Evolutionary conservation across 495 filamentous ascomycete genomes (phyloP).

Genomic region (Penicillium odoratum): DNA sequence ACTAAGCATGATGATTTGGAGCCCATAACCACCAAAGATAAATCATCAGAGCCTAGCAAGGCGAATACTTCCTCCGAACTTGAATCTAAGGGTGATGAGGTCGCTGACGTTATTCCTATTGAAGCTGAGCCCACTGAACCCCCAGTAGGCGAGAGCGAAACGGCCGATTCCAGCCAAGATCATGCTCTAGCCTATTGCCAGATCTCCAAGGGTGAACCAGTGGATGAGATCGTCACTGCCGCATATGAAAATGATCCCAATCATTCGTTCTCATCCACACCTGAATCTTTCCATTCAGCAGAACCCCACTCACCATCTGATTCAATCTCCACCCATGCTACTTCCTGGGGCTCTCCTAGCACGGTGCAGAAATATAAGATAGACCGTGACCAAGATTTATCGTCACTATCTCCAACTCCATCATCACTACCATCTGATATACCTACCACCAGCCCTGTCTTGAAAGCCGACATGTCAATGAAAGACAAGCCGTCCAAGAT

Average conservation of each 20-base stretch:
- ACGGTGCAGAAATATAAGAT: conserved; percentile 1
- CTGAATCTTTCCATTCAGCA: conserved; percentile 63
- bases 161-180: background rate
- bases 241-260: background rate
- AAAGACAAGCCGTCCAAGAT: background rate
- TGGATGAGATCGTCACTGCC: background rate
- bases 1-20: background rate
- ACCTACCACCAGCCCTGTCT: too few species aligned
- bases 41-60: background rate
- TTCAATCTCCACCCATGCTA: conserved; percentile 25
- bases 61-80: background rate
- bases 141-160: background rate
- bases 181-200: background rate
- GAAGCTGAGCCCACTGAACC: background rate
- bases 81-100: background rate
- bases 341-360: conserved; percentile 33
- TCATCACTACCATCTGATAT: background rate
- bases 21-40: background rate
- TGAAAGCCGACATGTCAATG: background rate
- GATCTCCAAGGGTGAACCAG: background rate
- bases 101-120: background rate
- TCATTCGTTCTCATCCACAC: conserved; percentile 52
- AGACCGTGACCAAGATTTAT: background rate
- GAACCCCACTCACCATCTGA: conserved; percentile 25
- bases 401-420: background rate